Base-by-base conservation (phyloP, 768 basidiomycete genomes). In the Harrya chromipes region DNA sequence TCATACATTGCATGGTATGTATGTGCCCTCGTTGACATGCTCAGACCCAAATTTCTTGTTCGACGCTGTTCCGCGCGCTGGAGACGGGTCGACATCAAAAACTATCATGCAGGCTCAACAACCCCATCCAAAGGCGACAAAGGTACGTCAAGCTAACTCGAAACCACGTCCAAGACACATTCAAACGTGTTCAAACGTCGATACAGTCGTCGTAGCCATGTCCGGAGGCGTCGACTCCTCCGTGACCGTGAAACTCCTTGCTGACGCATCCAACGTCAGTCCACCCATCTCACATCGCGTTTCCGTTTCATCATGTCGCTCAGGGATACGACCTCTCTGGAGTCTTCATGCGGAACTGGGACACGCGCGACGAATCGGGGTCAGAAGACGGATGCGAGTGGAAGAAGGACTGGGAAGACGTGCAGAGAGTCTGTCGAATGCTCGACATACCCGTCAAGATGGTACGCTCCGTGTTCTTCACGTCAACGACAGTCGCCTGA, bases 341-440 rank as follows among this genome's bases (percentile, higher is more conserved):
- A 20, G 79, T 97, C 1, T 97, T 86, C 67, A 98, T 98, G 94
- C 81, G 91, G 19, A 97, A 98, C 52, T 98, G 94, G 94, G 89
- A 92, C 58, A 87, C 85, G 3, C 76, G 85, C 35, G 89, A 93
- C 60, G 91, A 94, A 69, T 81, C 76, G 21, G 85, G 81, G 16
- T 78, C 83, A 0, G 88, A 88, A 61, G 75, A 73, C n/a, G 87
- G 89, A 4, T 98, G 94, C 58, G 90, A 94, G 66, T 98, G 94
- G 94, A 87, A 97, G 69, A 86, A 83, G 51, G 94, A 97, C 60
- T 97, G 89, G 88, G 81, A 87, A 52, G 92, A 95, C 64, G 94
- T 97, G 1, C 85, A 85, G 59, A 71, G 74, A 16, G 89, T 97
- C 12, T 93, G 92, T 62, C 78, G 71, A 43, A 72, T 79, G 57